Evolutionary conservation across 2,329 filamentous ascomycete species (phyloP), one percentile per base, ranked within the genome.

Genomic region (Colletotrichum horii): DNA sequence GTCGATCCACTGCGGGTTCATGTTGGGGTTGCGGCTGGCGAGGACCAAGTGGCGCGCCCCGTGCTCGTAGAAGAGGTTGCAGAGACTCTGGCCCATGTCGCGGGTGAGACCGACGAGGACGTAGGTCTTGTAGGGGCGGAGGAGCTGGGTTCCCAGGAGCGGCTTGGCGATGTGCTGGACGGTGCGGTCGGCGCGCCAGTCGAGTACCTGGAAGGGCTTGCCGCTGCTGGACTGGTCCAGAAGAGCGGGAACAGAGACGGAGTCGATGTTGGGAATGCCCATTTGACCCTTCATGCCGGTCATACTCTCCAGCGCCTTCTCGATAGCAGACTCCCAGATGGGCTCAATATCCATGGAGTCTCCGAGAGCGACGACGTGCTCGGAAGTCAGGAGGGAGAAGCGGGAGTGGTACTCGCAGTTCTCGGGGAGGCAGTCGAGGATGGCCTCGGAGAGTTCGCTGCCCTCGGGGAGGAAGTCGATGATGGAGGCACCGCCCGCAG

Each of bases 101-200:
- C 83, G 80, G 0, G 82, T 76, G 28, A 85, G 71, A 0, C 84
- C 84, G 8, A 82, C 79, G 4, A 85, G 70, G 19, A 80, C 78
- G 66, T 85, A 85, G 0, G 83, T 84, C 70, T 79, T 82, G 70
- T 81, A 66, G 0, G 80, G 77, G 5, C 77, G 80, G 56, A 88
- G 78, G 9, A 83, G 75, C 1, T 78, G 62, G 0, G 78, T 74
- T 19, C 77, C 78, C 6, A 77, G 72, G 2, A 80, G 68, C 3
- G 83, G 80, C 52, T 79, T 78, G 19, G 83, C 76, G 0, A 78
- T 71, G 30, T 81, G 72, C 1, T 77, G 28, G 1, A 83, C 77
- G 1, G 75, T 77, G 2, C 85, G 80, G 26, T 85, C 79, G 2
- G 80, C 79, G 52, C 80, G 81, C 87, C 87, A 88, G 79, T 87